Base-by-base conservation (phyloP, 805 yeast species). In the Saccharomycopsis fibuligera region DNA sequence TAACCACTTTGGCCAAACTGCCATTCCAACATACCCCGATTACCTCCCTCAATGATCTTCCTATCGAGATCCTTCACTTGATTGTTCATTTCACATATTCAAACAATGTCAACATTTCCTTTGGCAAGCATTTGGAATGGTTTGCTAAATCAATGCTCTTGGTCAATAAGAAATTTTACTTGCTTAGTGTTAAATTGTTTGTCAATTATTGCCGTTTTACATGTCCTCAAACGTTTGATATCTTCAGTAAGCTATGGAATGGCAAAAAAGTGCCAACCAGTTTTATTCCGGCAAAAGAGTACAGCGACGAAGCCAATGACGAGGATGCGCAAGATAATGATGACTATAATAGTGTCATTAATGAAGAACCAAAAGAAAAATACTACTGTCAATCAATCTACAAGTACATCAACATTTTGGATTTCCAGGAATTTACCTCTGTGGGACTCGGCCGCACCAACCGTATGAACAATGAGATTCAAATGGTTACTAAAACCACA, bases 371-470 rank as follows among this genome's bases (percentile, higher is more conserved):
- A n/a, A n/a, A n/a, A n/a, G n/a, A n/a, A n/a, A n/a, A n/a, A n/a
- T n/a, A n/a, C n/a, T n/a, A n/a, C n/a, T n/a, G n/a, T n/a, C 45
- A 24, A 19, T 30, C 40, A 17, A 22, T 51, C 19, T 48, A 42
- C 36, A 43, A 30, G 24, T 45, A 36, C 43, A 41, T 52, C 31
- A 79, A 81, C 57, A 79, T 82, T 45, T 75, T 90, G 57, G 96
- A 89, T 67, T 90, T 89, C 58, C 85, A 86, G 59, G 91, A 86
- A 57, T 83, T 89, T 64, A 88, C 96, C 1, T 82, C 91, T 0
- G 81, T 90, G 43, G 96, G 96, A 0, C 71, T 89, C 42, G 96
- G 96, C 2, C 72, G 96, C 55, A 85, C 96, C 0, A 87, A 86
- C 9, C 75, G 83, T 57, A 89, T 89, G 96, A 90, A 86, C 66